Base-by-base conservation (phyloP, 345 rosid species). In the Gossypium sturtianum region DNA sequence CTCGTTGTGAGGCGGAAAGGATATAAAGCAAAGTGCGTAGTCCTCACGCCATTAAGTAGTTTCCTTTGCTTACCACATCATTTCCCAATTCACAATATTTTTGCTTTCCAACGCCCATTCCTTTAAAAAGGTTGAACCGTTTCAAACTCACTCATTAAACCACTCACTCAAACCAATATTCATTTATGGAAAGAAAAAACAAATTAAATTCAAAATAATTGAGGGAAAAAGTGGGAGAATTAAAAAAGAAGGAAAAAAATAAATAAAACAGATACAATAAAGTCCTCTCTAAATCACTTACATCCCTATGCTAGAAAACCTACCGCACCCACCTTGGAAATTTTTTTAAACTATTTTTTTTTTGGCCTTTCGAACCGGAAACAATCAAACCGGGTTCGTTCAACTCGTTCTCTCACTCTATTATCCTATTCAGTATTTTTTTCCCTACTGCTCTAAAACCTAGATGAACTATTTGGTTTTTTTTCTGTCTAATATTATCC, bases 91-190 rank as follows among this genome's bases (percentile, higher is more conserved):
- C 86, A 81, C 75, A 72, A 77, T 71, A 43, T 71, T 79, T 43
- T 79, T 79, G 86, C 88, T 76, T 77, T 77, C 75, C 72, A 81
- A 79, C 81, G 78, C 76, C 84, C 79, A 48, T 71, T 70, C 51
- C 51, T 57, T 2, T 3, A 62, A 49, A 43, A 20, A 19, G 54
- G 61, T 66, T 11, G 70, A 78, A 76, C 75, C 25, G 79, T 78
- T 78, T 70, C 80, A 59, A 70, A 10, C 23, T 47, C 51, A 11
- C 9, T 68, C 81, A 15, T 49, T 49, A 49, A 62, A 68, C 9
- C 25, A 29, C 38, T 27, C 69, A 51, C 57, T 19, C n/a, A 53
- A 76, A 34, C 12, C 19, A 29, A 69, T 23, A 8, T 13, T 47
- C 13, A 9, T 11, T 17, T 38, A 3, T 20, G 59, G 53, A 2